Percentiles rank a stretch among this genome's conserved stretches.
These are phyloP conservation scores for Cadophora sp. DNA, from an alignment of 2,329 filamentous ascomycete species.

Conservation along the genomic window DNA sequence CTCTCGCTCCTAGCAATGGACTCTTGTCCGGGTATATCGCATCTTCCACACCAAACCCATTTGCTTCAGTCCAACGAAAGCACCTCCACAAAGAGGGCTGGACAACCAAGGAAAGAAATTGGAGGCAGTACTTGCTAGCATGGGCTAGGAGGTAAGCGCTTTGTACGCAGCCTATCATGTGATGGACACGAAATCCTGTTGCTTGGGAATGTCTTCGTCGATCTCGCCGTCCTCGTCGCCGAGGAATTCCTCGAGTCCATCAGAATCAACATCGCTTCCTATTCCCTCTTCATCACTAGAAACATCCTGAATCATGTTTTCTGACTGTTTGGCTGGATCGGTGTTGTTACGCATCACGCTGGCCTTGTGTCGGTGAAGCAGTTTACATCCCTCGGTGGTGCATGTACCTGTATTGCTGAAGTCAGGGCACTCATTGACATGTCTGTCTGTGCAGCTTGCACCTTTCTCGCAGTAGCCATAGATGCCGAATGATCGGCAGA, in stretches of 20 bases:
- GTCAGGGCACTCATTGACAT: constrained; percentile 92
- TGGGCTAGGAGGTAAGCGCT: neutral
- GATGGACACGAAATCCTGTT: constrained; percentile 62
- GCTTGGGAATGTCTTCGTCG: constrained; percentile 61
- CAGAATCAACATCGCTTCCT: constrained; percentile 79
- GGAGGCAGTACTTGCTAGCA: neutral
- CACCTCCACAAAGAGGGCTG: neutral
- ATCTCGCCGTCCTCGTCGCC: constrained; percentile 57
- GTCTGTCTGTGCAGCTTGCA: constrained; percentile 76
- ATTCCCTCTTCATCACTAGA: constrained; percentile 80
- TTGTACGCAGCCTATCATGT: constrained; percentile 46
- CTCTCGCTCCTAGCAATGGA: neutral
- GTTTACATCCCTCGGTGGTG: constrained; percentile 79
- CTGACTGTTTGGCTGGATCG: constrained; percentile 50
- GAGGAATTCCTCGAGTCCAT: constrained; percentile 72
- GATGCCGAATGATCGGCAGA: constrained; percentile 84
- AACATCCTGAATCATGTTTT: constrained; percentile 69
- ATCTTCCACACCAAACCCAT: constrained; percentile 6
- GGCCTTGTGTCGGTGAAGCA: constrained; percentile 87
- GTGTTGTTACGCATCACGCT: constrained; percentile 74
- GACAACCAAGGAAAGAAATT: constrained; percentile 1
- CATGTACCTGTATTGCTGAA: constrained; percentile 92
- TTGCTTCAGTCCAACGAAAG: neutral
- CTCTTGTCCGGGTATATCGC: constrained; percentile 8
- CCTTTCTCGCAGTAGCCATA: constrained; percentile 91